A percentile compares a stretch with the other conserved stretches of the same genome.
phyloP scores from a whole-genome alignment of 2,329 filamentous ascomycete species.

The Talaromyces marneffei region DNA sequence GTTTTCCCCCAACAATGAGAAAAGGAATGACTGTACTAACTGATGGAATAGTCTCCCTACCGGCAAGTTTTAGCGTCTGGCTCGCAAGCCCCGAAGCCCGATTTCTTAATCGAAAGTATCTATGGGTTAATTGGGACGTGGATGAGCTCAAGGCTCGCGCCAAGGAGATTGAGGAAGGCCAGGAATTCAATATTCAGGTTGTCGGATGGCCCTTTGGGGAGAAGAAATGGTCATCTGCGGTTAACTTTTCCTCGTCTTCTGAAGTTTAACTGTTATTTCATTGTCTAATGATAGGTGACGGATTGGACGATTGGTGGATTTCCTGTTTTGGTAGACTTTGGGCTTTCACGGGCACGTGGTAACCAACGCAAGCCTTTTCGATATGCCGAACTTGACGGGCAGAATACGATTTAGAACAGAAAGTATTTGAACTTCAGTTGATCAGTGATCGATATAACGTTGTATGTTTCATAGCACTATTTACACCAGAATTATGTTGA shows the following conservation, averaged over 20 bases:
- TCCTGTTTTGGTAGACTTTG: not conserved
- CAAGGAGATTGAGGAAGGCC: constrained; percentile 16
- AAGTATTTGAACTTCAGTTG: not conserved
- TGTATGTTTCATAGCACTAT: not conserved
- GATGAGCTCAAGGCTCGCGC: constrained; percentile 30
- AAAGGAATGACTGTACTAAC: not conserved
- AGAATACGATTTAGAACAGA: not conserved
- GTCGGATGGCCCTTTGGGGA: constrained; percentile 8
- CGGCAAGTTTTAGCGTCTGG: constrained; percentile 33
- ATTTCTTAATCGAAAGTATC: constrained; percentile 35
- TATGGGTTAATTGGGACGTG: constrained; percentile 40
- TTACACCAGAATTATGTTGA: not conserved
- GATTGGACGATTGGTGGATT: not conserved
- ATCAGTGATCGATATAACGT: not conserved
- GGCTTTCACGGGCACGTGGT: not conserved
- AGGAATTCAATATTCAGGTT: constrained; percentile 6
- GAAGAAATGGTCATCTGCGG: not conserved
- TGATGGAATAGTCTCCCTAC: constrained; percentile 19
- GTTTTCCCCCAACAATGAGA: not conserved
- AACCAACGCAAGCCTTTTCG: not conserved
- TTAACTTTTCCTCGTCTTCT: not conserved
- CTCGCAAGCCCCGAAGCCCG: constrained; percentile 33
- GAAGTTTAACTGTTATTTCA: not conserved
- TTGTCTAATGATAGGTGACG: not conserved
- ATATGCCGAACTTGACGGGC: not conserved